Base-by-base conservation (phyloP, 257 asterid genomes). In the Euphrasia confusa region DNA sequence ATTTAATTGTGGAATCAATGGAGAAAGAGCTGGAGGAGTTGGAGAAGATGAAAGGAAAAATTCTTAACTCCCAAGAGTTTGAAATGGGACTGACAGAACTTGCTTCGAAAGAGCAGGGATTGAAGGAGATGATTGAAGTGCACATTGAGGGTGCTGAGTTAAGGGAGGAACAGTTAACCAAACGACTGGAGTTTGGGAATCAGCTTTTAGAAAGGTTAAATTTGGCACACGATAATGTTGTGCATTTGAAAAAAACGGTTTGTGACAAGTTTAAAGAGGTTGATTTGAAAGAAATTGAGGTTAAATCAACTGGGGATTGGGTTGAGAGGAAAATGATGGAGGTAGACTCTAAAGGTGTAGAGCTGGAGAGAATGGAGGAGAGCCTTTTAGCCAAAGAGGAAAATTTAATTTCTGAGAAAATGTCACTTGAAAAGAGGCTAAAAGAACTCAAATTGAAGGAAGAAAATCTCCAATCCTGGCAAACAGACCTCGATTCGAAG, bases 251-350 rank as follows among this genome's bases (percentile, higher is more conserved):
- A 32, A 17, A 4, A 18, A 12, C 0, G 33, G 75, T 64, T 64
- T 15, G 39, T 30, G 27, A 68, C 71, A 64, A 47, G 63, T 39
- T 28, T 42, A 64, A 13, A 57, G 14, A 55, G 69, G 26, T 47
- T 57, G 5, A 18, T 1, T 15, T 13, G 50, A 67, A 67, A 60
- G 72, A 74, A 64, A 14, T 4, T 49, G 71, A 49, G 28, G 21
- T 71, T 32, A 33, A 42, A 30, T 73, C 74, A 1, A 7, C 33
- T 45, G 15, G 61, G 0, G 68, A 70, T 45, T 77, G 74, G 77
- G 61, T 73, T 48, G 79, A 74, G 67, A 54, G 5, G 70, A 77
- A 60, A 52, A 63, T 68, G 79, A 77, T 67, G 4, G 75, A 68
- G 72, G 13, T 32, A 10, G 82, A 78, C 63, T 48, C 45, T 54